Base-by-base conservation (phyloP, 2,329 filamentous ascomycete species). In the Capronia americana region DNA sequence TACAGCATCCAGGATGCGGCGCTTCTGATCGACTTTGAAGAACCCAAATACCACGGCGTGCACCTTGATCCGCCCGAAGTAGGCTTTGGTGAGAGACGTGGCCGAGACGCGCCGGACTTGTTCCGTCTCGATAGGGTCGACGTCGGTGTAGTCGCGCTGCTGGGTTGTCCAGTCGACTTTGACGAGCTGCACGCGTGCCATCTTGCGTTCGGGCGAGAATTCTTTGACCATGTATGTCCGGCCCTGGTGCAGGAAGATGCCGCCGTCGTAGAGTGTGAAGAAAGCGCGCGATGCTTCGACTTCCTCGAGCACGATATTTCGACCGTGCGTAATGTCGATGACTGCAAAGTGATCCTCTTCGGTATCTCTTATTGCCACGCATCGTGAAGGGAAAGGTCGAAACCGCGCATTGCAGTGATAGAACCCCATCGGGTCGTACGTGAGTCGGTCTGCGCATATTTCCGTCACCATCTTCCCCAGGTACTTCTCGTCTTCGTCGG, bases 191-290 rank as follows among this genome's bases (percentile, higher is more conserved):
- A 99, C 95, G 71, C 91, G 91, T 4, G 95, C 95, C 71, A 97
- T 89, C 74, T 89, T 89, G 67, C 86, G 86, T 38, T 95, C 92
- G 0, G 91, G 90, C 69, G 87, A 87, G 74, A 98, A 93, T 73
- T 98, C 93, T 72, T 92, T 91, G 60, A 99, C 92, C 2, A 98
- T 85, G 75, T 97, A 99, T 1, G 90, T 94, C 69, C 88, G 88
- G n/a, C 95, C 95, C 79, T 99, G 95, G 74, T 99, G 95, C 4
- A 99, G 83, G 80, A 96, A 99, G 69, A 99, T 97, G 53, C 92
- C 95, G 12, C 95, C 95, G 77, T 98, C 94, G 77, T 99, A 99
- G 66, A 99, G 86, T 1, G 93, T 97, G 78, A 97, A 98, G 71
- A 92, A 94, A 1, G 94, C 94, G n/a, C 95, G 88, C 1, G 91